Evolutionary conservation across 2,329 filamentous ascomycete genomes (phyloP).

Genomic region (Xylariales sp.): DNA sequence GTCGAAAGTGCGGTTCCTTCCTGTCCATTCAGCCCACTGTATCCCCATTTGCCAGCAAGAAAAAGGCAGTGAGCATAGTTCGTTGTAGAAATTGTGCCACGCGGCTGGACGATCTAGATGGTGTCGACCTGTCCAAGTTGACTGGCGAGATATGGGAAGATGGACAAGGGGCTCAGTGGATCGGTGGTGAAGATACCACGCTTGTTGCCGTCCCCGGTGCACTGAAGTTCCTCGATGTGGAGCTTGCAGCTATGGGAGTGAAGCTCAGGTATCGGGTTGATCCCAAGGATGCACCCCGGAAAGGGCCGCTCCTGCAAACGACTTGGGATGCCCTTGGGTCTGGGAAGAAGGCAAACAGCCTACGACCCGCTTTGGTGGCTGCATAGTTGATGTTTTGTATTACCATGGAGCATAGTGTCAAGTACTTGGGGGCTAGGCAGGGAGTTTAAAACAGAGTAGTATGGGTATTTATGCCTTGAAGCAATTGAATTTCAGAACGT

Average conservation of each 20-base stretch:
- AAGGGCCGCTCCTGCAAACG: conserved; percentile 39
- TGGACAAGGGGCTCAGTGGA: conserved; percentile 75
- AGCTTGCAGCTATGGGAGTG: conserved; percentile 93
- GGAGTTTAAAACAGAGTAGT: too few relatives aligned
- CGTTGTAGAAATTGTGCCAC: conserved; percentile 76
- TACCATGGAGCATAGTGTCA: too few relatives aligned
- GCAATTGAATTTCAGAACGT: too few relatives aligned
- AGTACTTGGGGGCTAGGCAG: too few relatives aligned
- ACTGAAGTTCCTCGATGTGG: conserved; percentile 88
- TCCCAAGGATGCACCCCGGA: conserved; percentile 60
- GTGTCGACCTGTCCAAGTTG: conserved; percentile 48
- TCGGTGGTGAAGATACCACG: conserved; percentile 86
- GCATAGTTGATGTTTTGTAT: conserved; percentile 13
- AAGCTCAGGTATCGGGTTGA: conserved; percentile 77
- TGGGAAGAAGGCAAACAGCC: conserved; percentile 14
- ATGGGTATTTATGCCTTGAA: too few relatives aligned
- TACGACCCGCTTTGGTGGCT: conserved; percentile 17
- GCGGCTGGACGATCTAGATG: conserved; percentile 53
- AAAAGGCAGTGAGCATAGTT: conserved; percentile 63
- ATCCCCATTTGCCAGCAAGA: conserved; percentile 59
- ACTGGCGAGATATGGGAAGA: conserved; percentile 89
- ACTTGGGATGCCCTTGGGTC: conserved; percentile 25
- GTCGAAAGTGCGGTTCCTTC: conserved; percentile 85
- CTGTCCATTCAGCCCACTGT: conserved; percentile 80
- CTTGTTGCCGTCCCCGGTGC: conserved; percentile 91